Conservation (phyloP, 352 stramenopile genomes). For the Phytophthora sp. region DNA sequence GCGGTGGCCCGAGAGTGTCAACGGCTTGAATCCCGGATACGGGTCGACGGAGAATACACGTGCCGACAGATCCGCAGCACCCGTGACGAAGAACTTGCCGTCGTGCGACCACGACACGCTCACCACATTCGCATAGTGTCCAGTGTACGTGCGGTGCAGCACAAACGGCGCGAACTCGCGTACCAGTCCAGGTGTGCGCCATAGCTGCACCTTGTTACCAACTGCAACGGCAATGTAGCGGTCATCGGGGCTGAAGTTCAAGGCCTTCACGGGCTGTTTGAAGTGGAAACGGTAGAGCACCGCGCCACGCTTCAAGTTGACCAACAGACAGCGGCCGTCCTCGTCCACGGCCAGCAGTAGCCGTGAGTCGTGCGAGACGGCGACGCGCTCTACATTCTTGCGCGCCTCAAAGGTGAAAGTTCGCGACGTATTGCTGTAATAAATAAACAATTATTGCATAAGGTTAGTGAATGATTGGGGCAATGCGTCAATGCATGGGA, state of each 20-base stretch:
- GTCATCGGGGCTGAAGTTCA: conserved; percentile 92
- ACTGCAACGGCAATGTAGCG: conserved; percentile 88
- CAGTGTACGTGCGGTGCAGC: conserved; percentile 87
- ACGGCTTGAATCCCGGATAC: conserved; percentile 78
- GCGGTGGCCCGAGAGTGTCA: conserved; percentile 90
- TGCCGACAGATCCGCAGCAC: conserved; percentile 87
- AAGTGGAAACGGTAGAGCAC: conserved; percentile 96
- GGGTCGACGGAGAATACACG: conserved; percentile 85
- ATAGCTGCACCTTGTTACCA: conserved; percentile 93
- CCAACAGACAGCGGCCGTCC: conserved; percentile 90
- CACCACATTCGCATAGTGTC: conserved; percentile 90
- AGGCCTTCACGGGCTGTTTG: conserved; percentile 87
- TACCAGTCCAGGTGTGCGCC: conserved; percentile 82
- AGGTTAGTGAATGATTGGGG: conserved; percentile 1
- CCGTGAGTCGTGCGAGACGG: conserved; percentile 89
- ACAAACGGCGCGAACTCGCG: conserved; percentile 93
- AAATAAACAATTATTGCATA: conserved; percentile 12
- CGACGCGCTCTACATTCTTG: conserved; percentile 89
- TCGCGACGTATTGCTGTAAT: conserved; percentile 76
- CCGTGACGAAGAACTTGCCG: conserved; percentile 91
- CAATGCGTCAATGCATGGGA: neutral
- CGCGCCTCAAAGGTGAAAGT: conserved; percentile 93
- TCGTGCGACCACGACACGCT: conserved; percentile 90
- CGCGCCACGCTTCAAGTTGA: conserved; percentile 89
- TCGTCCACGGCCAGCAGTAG: conserved; percentile 91